Evolutionary conservation across 1,139 yeast genomes (phyloP).

Genomic region (Yarrowia galli): DNA sequence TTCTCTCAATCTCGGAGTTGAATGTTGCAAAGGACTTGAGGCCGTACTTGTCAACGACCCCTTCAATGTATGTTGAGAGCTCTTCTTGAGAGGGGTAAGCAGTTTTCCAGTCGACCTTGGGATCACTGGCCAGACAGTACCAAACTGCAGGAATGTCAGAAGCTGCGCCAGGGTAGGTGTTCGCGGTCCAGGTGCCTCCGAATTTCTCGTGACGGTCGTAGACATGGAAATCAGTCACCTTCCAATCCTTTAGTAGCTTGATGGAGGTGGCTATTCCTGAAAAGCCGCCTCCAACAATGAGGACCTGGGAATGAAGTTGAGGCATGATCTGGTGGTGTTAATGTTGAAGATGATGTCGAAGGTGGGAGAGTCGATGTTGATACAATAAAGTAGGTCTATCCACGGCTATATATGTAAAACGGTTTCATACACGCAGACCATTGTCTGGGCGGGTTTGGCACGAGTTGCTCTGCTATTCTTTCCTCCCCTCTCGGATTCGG

Average conservation of each 20-base stretch:
- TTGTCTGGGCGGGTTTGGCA: too few species aligned
- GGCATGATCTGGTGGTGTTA: neutral
- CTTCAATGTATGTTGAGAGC: neutral
- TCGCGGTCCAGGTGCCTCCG: slow-evolving; percentile 63
- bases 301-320: slow-evolving; percentile 19
- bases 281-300: slow-evolving; percentile 31
- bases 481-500: slow-evolving; percentile 8
- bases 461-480: neutral
- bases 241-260: slow-evolving; percentile 32
- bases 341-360: neutral
- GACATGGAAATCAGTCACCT: slow-evolving; percentile 40
- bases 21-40: slow-evolving; percentile 17
- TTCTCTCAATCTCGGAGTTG: slow-evolving; percentile 3
- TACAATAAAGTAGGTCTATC: too few species aligned
- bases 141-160: slow-evolving; percentile 43
- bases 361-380: too few species aligned
- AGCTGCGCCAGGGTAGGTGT: slow-evolving; percentile 56
- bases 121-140: slow-evolving; percentile 26
- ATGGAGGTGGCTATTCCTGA: slow-evolving; percentile 34
- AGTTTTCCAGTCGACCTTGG: slow-evolving; percentile 20
- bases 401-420: slow-evolving; percentile 1
- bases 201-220: slow-evolving; percentile 44
- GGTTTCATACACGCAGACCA: neutral
- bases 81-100: slow-evolving; percentile 18
- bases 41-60: slow-evolving; percentile 20